These are phyloP conservation scores for Wickerhamiella musiphila DNA, from an alignment of 805 yeast genomes.

Conservation along the genomic window DNA sequence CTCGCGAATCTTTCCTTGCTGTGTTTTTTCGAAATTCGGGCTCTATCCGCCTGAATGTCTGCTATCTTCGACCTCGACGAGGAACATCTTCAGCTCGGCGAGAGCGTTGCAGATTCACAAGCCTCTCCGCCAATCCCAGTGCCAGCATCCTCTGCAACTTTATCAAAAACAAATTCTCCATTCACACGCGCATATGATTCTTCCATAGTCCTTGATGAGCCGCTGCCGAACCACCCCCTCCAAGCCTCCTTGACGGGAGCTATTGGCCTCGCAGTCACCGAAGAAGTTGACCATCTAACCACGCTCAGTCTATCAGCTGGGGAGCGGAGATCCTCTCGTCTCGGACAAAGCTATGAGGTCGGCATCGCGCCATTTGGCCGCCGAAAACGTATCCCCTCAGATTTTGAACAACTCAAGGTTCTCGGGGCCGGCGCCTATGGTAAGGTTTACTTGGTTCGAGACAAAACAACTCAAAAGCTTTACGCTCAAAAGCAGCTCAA, in stretches of 20 bases:
- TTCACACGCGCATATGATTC: too few relatives aligned
- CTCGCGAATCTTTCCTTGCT: too few relatives aligned
- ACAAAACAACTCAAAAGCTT: constrained; percentile 39
- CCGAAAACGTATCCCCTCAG: constrained; percentile 23
- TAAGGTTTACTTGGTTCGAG: constrained; percentile 62
- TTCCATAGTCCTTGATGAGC: too few relatives aligned
- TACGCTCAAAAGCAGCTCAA: constrained; percentile 77
- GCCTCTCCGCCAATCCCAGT: background rate
- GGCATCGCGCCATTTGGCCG: constrained; percentile 22
- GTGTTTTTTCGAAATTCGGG: background rate
- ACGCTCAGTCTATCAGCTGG: constrained; percentile 1
- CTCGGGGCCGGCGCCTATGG: constrained; percentile 84
- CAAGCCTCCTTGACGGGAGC: too few relatives aligned
- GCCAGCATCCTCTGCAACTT: too few relatives aligned
- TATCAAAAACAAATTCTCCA: too few relatives aligned
- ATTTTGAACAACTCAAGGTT: constrained; percentile 60
- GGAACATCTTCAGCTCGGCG: background rate
- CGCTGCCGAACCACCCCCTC: too few relatives aligned
- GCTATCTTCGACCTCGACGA: constrained; percentile 3
- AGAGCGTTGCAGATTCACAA: constrained; percentile 1
- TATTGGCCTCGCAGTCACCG: too few relatives aligned
- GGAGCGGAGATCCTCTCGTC: constrained; percentile 1
- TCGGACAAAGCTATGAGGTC: constrained; percentile 28
- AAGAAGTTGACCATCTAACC: background rate
- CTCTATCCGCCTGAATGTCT: background rate